Evolutionary conservation across 768 basidiomycete genomes (phyloP).

Genomic region (Lenzites betulinus): DNA sequence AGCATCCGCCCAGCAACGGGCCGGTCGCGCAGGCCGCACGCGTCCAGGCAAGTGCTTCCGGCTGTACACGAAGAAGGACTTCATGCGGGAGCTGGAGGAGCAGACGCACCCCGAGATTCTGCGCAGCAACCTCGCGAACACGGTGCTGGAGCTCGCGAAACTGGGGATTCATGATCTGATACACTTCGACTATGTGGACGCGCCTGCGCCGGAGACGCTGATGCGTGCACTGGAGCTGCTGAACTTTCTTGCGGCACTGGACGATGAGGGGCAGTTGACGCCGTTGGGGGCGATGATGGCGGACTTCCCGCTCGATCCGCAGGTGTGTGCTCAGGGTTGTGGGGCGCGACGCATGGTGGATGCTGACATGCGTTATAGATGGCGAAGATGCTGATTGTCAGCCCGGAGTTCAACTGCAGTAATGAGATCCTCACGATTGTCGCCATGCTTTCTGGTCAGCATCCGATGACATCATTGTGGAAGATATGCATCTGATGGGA

Average conservation of each 20-base stretch:
- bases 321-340: conserved; percentile 50
- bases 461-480: too few relatives aligned
- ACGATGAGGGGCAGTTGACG: conserved; percentile 93
- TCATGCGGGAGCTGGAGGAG: conserved; percentile 93
- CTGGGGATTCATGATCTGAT: conserved; percentile 73
- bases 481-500: conserved; percentile 5
- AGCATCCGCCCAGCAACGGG: conserved; percentile 93
- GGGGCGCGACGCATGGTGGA: too few relatives aligned
- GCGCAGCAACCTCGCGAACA: conserved; percentile 89
- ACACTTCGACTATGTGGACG: conserved; percentile 33
- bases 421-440: conserved; percentile 95
- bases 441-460: conserved; percentile 92
- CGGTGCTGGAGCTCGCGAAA: conserved; percentile 92
- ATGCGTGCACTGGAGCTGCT: conserved; percentile 96
- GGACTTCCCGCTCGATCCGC: conserved; percentile 98
- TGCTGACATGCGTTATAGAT: conserved; percentile 49
- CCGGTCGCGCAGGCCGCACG: conserved; percentile 95
- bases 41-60: conserved; percentile 97
- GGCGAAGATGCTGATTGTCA: conserved; percentile 91
- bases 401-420: conserved; percentile 94
- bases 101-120: conserved; percentile 98
- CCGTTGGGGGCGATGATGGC: conserved; percentile 90
- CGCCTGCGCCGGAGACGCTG: conserved; percentile 61
- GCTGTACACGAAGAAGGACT: conserved; percentile 96
- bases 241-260: conserved; percentile 89